Base-by-base conservation (phyloP, 2,329 filamentous ascomycete genomes). In the Diplodia corticola region DNA sequence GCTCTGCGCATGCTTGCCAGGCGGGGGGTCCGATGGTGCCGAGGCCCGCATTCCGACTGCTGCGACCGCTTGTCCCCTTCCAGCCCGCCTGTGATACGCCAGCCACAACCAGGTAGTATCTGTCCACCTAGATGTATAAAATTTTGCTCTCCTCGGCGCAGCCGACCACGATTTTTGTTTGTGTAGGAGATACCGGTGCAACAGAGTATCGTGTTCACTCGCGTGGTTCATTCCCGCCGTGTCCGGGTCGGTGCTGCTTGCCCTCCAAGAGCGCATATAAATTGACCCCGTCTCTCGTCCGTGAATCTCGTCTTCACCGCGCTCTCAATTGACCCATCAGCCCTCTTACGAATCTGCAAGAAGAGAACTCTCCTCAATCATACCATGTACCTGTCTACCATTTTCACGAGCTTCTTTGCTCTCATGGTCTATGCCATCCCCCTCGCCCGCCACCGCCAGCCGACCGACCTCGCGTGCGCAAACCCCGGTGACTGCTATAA, bases 401-500 rank as follows among this genome's bases (percentile, higher is more conserved):
- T 61, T 20, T 28, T 61, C 57, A 20, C 44, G 57, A 35, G 57
- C 57, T 35, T 61, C 57, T 49, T 49, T 61, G 28, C 57, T 50
- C 44, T 61, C 57, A 24, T 30, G 5, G 57, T 20, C 30, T 15
- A 12, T 20, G 44, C 57, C 26, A 5, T 35, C 26, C 57, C 57
- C 12, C 40, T 61, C 9, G 30, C 57, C 20, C 22, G 12, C 12
- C 37, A 3, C 24, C 7, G 3, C 4, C 33, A 17, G 2, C 55
- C 6, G 10, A 12, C 22, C 17, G 55, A 60, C 22, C 5, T 60
- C 15, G 40, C 22, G 35, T 60, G 55, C 26, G 26, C 20, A 3
- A 20, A 30, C 1, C 40, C 55, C 40, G 40, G 55, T 15, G 22
- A 28, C 5, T 60, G 55, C 40, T 46, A 46, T 37, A 13, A 10